A percentile compares a stretch with the other conserved stretches of the same genome.
Conservation (phyloP, 106 monocot species). For the Dioscorea zingiberensis region DNA sequence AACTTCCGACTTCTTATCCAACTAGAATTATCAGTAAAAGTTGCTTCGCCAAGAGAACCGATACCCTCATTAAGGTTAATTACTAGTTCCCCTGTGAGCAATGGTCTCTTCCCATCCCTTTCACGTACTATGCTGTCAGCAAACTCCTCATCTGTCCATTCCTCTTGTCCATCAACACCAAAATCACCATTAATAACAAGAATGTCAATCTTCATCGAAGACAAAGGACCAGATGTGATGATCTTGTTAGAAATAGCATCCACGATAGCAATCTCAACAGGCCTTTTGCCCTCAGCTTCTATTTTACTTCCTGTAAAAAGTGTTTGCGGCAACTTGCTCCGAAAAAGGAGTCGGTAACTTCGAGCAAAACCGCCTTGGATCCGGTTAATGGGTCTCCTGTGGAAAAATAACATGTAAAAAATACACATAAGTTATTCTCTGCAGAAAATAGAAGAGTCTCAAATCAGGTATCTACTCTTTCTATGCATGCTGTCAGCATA, state of each 20-base stretch:
- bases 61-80: slow-evolving; percentile 43
- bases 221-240: slow-evolving; percentile 42
- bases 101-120: slow-evolving; percentile 80
- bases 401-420: slow-evolving; percentile 2
- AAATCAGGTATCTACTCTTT: no score
- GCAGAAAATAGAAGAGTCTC: no score
- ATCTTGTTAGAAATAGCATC: slow-evolving; percentile 30
- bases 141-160: slow-evolving; percentile 76
- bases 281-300: slow-evolving; percentile 47
- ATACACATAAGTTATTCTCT: no score
- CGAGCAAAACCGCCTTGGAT: slow-evolving; percentile 23
- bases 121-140: slow-evolving; percentile 48
- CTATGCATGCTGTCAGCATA: no score
- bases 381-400: slow-evolving; percentile 34
- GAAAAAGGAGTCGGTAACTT: slow-evolving; percentile 51
- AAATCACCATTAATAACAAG: slow-evolving; percentile 88
- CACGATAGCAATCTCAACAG: slow-evolving; percentile 44
- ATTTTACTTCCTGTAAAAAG: slow-evolving; percentile 76
- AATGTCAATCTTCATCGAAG: slow-evolving; percentile 63
- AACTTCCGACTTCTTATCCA: slow-evolving; percentile 89
- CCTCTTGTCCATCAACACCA: slow-evolving; percentile 33
- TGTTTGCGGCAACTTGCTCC: slow-evolving; percentile 51
- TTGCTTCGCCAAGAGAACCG: slow-evolving; percentile 43
- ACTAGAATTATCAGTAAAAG: slow-evolving; percentile 90
- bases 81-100: slow-evolving; percentile 59